Evolutionary conservation across 305 asterid species (phyloP), one percentile per base, ranked within the genome.

Genomic region (Euphrasia arctica): DNA sequence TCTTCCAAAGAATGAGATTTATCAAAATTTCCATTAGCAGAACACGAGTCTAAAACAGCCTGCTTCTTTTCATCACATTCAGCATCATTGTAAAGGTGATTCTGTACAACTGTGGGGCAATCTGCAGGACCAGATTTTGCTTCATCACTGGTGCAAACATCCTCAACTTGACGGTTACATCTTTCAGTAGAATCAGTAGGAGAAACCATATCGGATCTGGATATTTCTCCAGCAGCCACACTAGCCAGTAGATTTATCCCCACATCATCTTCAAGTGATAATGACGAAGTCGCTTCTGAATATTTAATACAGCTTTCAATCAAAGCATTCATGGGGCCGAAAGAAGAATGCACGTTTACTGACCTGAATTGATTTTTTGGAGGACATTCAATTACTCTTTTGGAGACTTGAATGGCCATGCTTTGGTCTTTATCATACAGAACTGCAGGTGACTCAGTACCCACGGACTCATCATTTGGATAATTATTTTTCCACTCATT

Each of bases 171-270:
- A 14, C 70, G 79, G 25, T 76, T 68, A 58, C 73, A 73, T 62
- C 72, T 70, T 71, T 85, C 87, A 9, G 84, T 70, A 66, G 87
- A 85, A 72, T 56, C 77, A 13, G 75, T 39, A 5, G 86, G 87
- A 15, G 84, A 80, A 71, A 73, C 74, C 57, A 73, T 52, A 32
- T 73, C 79, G 48, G 84, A 77, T 59, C 78, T 79, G 10, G 87
- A 81, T 70, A 83, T 85, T 73, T 83, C 93, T 41, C 89, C 82
- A 22, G 93, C 62, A 56, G 93, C 93, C 68, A 85, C 93, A 74
- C 88, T 85, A 51, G 93, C 93, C 64, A 85, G 93, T 43, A 83
- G 76, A 63, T 85, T 83, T 85, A 85, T 85, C 41, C 90, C 90
- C 61, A 74, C 79, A 74, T 85, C 90, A 79, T 85, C 93, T 47